Evolutionary conservation across 2,329 filamentous ascomycete species (phyloP).

Genomic region (Thelonectria olida): DNA sequence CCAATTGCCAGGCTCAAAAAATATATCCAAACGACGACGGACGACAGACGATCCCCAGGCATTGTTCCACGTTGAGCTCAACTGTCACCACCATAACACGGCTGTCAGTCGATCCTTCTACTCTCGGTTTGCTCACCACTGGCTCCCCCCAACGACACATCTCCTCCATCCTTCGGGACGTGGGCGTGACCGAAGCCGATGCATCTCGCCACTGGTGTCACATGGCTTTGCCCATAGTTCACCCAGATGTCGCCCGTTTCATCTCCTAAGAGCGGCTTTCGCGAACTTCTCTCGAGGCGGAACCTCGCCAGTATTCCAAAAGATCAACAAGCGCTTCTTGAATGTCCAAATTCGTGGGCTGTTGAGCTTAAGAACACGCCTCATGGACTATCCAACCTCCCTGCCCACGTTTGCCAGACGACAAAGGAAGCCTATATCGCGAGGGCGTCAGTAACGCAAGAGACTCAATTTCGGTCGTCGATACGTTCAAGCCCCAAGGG

Average conservation of each 20-base stretch:
- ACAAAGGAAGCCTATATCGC: constrained; percentile 38
- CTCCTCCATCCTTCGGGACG: background rate
- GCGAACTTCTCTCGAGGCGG: constrained; percentile 38
- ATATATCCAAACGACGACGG: background rate
- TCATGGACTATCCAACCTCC: constrained; percentile 45
- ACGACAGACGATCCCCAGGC: background rate
- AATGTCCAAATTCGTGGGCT: constrained; percentile 49
- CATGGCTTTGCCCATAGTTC: constrained; percentile 31
- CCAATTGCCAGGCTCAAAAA: background rate
- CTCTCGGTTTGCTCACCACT: constrained; percentile 10
- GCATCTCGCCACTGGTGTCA: constrained; percentile 20
- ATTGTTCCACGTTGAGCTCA: background rate
- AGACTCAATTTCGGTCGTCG: background rate
- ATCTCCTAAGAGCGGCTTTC: constrained; percentile 35
- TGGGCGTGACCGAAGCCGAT: constrained; percentile 19
- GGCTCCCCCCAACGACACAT: constrained; percentile 2
- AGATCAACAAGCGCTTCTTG: constrained; percentile 51
- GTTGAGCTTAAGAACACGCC: constrained; percentile 35
- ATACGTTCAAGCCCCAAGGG: constrained; percentile 18
- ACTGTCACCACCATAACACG: background rate
- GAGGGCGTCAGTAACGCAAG: background rate
- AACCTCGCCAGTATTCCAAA: constrained; percentile 46
- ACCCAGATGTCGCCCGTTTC: constrained; percentile 38
- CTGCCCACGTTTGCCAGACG: constrained; percentile 46
- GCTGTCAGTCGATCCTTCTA: background rate